Evolutionary conservation across 371 early-diverging fungal genomes (phyloP).

Genomic region (Mortierella sp.): DNA sequence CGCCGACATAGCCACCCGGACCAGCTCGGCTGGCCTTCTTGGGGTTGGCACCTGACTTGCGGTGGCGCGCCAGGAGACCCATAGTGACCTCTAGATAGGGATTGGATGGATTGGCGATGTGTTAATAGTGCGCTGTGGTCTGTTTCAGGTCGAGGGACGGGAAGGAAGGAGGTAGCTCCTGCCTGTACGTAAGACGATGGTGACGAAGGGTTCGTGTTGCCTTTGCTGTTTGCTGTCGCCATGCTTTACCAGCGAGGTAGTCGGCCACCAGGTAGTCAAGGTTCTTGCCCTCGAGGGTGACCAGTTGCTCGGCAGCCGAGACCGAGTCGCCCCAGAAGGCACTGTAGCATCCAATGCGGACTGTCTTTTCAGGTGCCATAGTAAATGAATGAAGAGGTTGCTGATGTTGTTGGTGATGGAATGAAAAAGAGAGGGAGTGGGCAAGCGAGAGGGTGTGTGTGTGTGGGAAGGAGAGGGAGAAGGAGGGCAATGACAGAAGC

Average conservation of each 20-base stretch:
- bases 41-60: constrained; percentile 54
- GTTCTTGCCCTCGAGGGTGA: constrained; percentile 73
- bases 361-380: constrained; percentile 57
- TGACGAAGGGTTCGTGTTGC: neutral
- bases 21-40: constrained; percentile 65
- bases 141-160: neutral
- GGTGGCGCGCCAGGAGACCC: constrained; percentile 78
- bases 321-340: constrained; percentile 83
- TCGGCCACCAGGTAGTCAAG: constrained; percentile 83
- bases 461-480: neutral
- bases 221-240: neutral
- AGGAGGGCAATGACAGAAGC: neutral
- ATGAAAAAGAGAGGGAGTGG: neutral
- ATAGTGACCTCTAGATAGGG: constrained; percentile 74
- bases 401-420: neutral
- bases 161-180: neutral
- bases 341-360: constrained; percentile 79
- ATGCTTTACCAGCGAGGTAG: constrained; percentile 69
- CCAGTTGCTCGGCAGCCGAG: constrained; percentile 78
- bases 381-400: neutral
- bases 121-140: neutral
- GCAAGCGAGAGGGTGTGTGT: too few species aligned
- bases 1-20: constrained; percentile 73
- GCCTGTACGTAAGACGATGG: neutral
- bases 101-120: neutral